Conservation (phyloP, 1,139 yeast species). For the Candida tropicalis region DNA sequence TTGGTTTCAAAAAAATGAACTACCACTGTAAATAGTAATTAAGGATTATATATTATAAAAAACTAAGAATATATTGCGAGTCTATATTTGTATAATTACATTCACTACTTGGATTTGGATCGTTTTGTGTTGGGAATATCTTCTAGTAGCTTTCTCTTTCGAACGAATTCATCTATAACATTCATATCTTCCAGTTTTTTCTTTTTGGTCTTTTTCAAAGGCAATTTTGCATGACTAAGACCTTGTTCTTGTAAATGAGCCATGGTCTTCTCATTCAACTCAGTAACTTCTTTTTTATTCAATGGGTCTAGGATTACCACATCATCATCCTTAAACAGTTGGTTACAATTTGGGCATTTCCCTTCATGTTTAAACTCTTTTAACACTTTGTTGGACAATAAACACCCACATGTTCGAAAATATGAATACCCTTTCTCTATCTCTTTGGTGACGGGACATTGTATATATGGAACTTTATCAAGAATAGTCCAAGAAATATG, state of each 20-base stretch:
- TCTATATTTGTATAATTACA: constrained; percentile 1
- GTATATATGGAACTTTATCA: constrained; percentile 31
- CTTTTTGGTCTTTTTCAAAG: constrained; percentile 29
- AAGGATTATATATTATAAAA: background rate
- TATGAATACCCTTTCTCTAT: constrained; percentile 32
- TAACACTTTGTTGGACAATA: constrained; percentile 29
- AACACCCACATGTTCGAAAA: constrained; percentile 47
- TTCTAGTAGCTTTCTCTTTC: constrained; percentile 11
- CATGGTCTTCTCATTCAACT: constrained; percentile 44
- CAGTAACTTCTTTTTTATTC: constrained; percentile 19
- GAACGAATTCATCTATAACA: constrained; percentile 9
- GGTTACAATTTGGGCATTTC: constrained; percentile 40
- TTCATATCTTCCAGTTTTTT: constrained; percentile 14
- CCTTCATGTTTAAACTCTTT: constrained; percentile 17
- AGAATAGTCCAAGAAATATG: constrained; percentile 26
- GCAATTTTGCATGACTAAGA: constrained; percentile 52
- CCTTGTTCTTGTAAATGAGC: constrained; percentile 25
- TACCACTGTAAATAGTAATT: background rate
- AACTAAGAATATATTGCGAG: constrained; percentile 2
- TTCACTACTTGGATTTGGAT: background rate
- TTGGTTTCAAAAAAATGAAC: background rate
- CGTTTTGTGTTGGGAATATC: constrained; percentile 2
- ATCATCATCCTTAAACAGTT: constrained; percentile 27
- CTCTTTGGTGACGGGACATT: constrained; percentile 52
- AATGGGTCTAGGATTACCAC: constrained; percentile 35